Evolutionary conservation across 139 green algal genomes (phyloP), one percentile per base, ranked within the genome.

Genomic region (Trebouxia sp.): DNA sequence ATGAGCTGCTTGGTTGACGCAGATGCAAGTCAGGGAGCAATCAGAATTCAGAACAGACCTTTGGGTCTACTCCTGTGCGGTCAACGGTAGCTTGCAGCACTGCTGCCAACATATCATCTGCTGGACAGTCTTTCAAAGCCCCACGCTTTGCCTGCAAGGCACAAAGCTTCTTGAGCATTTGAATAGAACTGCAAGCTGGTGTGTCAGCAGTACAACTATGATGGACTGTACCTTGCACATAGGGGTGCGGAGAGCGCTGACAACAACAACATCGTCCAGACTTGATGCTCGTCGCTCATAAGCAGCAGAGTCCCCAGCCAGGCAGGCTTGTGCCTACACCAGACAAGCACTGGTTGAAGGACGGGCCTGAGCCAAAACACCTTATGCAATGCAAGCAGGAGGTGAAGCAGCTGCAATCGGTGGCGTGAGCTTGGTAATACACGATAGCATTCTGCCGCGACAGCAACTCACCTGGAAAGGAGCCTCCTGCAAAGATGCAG

Each of bases 251-350:
- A 97, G 87, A 10, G 95, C 89, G n/a, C 82, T 90, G 12, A 98
- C 93, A 79, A 98, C 91, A 7, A 98, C 93, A 0, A 98, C 93
- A 75, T 98, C 95, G 58, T 98, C 95, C 38, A 88, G 51, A 5
- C 77, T 79, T 6, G 80, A 70, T 15, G 85, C 72, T 10, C 83
- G 83, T 6, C 93, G 86, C 79, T 91, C 87, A 75, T 98, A 98
- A 17, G 86, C 84, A 5, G 92, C 90, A 20, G 89, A 95, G 82
- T 98, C 95, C n/a, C 94, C 94, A 32, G 90, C 94, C 26, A 89
- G 86, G 65, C 75, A 80, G 20, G 75, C 43, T 28, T 79, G 50
- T 48, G 76, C 50, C 50, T 81, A n/a, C 24, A n/a, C 50, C 12
- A 70, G 22, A 58, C 32, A 28, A 45, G 8, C 47, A 53, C 47